phyloP scores from a whole-genome alignment of 495 filamentous ascomycete species.

The Penicillium angulare region DNA sequence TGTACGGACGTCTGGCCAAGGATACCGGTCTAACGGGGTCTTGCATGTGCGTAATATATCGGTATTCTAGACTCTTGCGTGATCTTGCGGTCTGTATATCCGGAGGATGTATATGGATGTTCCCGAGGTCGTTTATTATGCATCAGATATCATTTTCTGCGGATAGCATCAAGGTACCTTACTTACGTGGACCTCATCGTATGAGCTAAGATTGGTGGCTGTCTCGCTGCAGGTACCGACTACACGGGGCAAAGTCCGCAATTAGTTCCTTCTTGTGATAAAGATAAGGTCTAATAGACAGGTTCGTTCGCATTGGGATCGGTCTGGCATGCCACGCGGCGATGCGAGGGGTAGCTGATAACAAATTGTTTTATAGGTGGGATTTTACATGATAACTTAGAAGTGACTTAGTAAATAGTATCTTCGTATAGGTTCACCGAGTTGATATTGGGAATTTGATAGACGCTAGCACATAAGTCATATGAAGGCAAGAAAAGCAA shows the following conservation, averaged over 20 bases:
- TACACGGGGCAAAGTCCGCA: not conserved
- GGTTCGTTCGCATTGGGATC: not conserved
- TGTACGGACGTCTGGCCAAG: not conserved
- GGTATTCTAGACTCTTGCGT: too few species aligned
- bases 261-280: not conserved
- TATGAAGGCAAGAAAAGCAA: not conserved
- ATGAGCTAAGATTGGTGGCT: too few species aligned
- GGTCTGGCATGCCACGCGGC: not conserved
- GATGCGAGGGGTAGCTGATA: conserved; percentile 13
- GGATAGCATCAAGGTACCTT: too few species aligned
- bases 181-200: too few species aligned
- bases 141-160: too few species aligned
- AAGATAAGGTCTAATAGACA: conserved; percentile 3
- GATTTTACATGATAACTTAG: not conserved
- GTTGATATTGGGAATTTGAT: not conserved
- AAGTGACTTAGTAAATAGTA: not conserved
- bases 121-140: too few species aligned
- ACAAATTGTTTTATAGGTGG: not conserved
- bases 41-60: not conserved
- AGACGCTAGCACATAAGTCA: too few species aligned
- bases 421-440: not conserved
- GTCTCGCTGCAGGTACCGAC: conserved; percentile 1
- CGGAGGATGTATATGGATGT: too few species aligned
- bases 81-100: too few species aligned
- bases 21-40: not conserved